These are phyloP conservation scores for Cladophialophora exuberans DNA, from an alignment of 2,329 filamentous ascomycete species.

Conservation along the genomic window DNA sequence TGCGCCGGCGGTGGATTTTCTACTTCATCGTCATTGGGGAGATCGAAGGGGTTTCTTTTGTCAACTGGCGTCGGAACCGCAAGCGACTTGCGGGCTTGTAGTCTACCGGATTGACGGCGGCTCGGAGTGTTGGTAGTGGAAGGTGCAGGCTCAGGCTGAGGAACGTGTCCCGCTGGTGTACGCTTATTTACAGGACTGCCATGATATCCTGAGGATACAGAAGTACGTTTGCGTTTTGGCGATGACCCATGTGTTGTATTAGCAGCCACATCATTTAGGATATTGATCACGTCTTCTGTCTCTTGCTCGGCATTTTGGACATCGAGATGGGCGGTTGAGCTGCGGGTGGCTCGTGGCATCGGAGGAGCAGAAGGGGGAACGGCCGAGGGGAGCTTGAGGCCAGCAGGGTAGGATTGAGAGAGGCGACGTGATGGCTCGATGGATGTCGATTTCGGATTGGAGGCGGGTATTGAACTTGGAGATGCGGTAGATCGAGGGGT, in stretches of 20 bases:
- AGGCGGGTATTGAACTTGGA: background rate
- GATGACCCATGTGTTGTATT: background rate
- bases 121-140: conserved; percentile 3
- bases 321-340: background rate
- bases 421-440: background rate
- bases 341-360: conserved; percentile 2
- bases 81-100: conserved; percentile 17
- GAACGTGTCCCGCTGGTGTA: background rate
- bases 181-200: background rate
- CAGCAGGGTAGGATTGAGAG: background rate
- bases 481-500: too few species aligned
- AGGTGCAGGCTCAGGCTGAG: background rate
- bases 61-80: background rate
- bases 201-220: background rate
- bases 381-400: background rate
- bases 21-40: conserved; percentile 4
- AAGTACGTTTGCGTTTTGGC: conserved; percentile 1
- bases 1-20: background rate
- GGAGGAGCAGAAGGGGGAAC: background rate
- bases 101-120: conserved; percentile 17
- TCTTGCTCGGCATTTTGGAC: conserved; percentile 7
- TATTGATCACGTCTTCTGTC: conserved; percentile 21
- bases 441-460: background rate
- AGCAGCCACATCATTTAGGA: conserved; percentile 24
- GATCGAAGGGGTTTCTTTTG: conserved; percentile 4